Base-by-base conservation (phyloP, 2,329 filamentous ascomycete genomes). In the Penicillium sclerotiorum region DNA sequence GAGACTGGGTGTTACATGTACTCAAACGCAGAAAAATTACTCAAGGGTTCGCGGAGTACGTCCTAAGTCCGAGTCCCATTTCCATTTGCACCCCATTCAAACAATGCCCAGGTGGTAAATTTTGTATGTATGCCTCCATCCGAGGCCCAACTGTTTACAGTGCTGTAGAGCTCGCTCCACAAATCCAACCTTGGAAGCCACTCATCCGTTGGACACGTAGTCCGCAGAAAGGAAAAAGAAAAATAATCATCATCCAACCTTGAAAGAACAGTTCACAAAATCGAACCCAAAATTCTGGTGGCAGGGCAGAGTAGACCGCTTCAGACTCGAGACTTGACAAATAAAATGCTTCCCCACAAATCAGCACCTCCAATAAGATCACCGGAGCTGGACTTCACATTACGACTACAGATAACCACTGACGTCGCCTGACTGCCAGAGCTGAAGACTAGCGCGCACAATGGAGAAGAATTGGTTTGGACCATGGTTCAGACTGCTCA, bases 241-340 rank as follows among this genome's bases (percentile, higher is more conserved):
- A 35, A 17, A 35, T 28, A 3, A 9, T 28, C 13, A n/a, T n/a
- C n/a, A n/a, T n/a, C n/a, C n/a, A n/a, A n/a, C n/a, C n/a, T n/a
- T n/a, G n/a, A n/a, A n/a, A n/a, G n/a, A n/a, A n/a, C n/a, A n/a
- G n/a, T n/a, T n/a, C n/a, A n/a, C 5, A 36, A 36, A 5, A 36
- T 5, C 33, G 18, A 25, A 12, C 20, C 20, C 6, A 17, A 28
- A 37, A 27, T 45, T 37, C n/a, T n/a, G 21, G 30, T 36, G 42
- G 30, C 27, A 44, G 28, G n/a, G 25, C 11, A 28, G 21, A 25
- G n/a, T 44, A 45, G 32, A 47, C 41, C 45, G 37, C 52, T 47
- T 44, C 44, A 27, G 17, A n/a, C n/a, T n/a, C n/a, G n/a, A n/a
- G n/a, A n/a, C n/a, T n/a, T 46, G 45, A 51, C 41, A 51, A 49